These are phyloP conservation scores for Zygosaccharomyces lentus DNA, from an alignment of 805 yeast genomes.

Conservation along the genomic window DNA sequence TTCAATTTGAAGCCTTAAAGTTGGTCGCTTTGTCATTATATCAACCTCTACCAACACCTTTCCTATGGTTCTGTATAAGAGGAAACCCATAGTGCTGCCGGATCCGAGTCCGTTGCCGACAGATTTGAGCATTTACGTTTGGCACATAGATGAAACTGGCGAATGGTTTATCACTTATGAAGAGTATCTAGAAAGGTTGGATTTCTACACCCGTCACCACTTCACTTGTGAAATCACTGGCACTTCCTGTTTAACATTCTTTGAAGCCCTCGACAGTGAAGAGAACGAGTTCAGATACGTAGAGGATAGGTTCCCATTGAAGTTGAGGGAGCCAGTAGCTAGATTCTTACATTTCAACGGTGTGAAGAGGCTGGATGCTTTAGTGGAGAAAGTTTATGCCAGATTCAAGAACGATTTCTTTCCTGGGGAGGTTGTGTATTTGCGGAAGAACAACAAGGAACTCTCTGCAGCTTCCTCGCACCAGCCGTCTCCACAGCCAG, in stretches of 20 bases:
- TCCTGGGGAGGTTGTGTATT: constrained; percentile 82
- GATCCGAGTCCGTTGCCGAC: constrained; percentile 55
- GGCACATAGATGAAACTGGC: constrained; percentile 76
- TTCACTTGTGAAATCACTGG: constrained; percentile 97
- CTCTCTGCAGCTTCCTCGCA: constrained; percentile 16
- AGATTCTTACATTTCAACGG: constrained; percentile 77
- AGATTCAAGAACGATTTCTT: constrained; percentile 77
- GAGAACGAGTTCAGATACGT: constrained; percentile 57
- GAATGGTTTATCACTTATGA: constrained; percentile 84
- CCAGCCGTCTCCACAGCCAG: constrained; percentile 22
- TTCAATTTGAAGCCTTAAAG: not conserved
- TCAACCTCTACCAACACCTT: constrained; percentile 3
- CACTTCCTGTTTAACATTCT: constrained; percentile 82
- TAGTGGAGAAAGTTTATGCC: constrained; percentile 82
- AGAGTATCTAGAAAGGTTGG: constrained; percentile 66
- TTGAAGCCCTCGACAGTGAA: constrained; percentile 83
- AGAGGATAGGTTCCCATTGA: constrained; percentile 82
- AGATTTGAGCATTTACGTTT: constrained; percentile 60
- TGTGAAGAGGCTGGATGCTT: constrained; percentile 73
- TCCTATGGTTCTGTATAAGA: constrained; percentile 65
- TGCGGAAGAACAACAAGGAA: constrained; percentile 36
- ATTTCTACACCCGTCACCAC: constrained; percentile 67
- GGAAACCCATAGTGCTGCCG: constrained; percentile 61
- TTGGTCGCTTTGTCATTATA: not conserved
- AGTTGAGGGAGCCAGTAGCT: constrained; percentile 87